Evolutionary conservation across 345 rosid species (phyloP).

Genomic region (Gossypium mustelinum): DNA sequence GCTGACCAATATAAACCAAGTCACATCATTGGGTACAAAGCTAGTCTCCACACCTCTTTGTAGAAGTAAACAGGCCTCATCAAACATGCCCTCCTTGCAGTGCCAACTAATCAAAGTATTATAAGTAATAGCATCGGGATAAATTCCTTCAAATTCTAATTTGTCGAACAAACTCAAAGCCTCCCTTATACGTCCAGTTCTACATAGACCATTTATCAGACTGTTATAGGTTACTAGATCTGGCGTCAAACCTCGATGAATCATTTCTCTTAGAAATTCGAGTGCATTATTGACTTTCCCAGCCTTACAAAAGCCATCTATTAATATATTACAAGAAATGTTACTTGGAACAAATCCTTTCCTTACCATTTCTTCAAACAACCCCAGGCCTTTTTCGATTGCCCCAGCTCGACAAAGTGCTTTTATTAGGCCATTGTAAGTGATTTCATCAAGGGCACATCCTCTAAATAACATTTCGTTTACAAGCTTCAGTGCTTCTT

Average conservation of each 20-base stretch:
- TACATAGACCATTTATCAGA: slow-evolving; percentile 77
- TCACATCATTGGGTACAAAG: slow-evolving; percentile 55
- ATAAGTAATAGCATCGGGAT: slow-evolving; percentile 71
- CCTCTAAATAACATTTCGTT: slow-evolving; percentile 80
- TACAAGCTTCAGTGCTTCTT: slow-evolving; percentile 71
- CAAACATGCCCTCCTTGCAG: slow-evolving; percentile 51
- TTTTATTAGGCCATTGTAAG: slow-evolving; percentile 70
- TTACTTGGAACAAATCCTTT: slow-evolving; percentile 51
- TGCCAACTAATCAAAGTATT: slow-evolving; percentile 77
- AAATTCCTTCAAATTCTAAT: slow-evolving; percentile 60
- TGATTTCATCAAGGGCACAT: slow-evolving; percentile 59
- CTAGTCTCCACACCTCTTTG: slow-evolving; percentile 46
- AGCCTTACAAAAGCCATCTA: slow-evolving; percentile 57
- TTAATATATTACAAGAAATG: slow-evolving; percentile 71
- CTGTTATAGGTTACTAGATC: slow-evolving; percentile 80
- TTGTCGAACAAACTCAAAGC: slow-evolving; percentile 60
- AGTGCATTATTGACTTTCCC: slow-evolving; percentile 63
- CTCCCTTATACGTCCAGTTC: slow-evolving; percentile 46
- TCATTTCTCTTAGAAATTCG: slow-evolving; percentile 67
- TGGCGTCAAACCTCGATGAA: slow-evolving; percentile 62
- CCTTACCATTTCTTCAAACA: slow-evolving; percentile 76
- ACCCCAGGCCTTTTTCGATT: slow-evolving; percentile 54
- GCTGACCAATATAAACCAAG: slow-evolving; percentile 63
- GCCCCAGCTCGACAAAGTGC: slow-evolving; percentile 65
- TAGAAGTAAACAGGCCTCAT: slow-evolving; percentile 59